Evolutionary conservation across 2,329 filamentous ascomycete species (phyloP).

Genomic region (Endoconidiophora laricicola): DNA sequence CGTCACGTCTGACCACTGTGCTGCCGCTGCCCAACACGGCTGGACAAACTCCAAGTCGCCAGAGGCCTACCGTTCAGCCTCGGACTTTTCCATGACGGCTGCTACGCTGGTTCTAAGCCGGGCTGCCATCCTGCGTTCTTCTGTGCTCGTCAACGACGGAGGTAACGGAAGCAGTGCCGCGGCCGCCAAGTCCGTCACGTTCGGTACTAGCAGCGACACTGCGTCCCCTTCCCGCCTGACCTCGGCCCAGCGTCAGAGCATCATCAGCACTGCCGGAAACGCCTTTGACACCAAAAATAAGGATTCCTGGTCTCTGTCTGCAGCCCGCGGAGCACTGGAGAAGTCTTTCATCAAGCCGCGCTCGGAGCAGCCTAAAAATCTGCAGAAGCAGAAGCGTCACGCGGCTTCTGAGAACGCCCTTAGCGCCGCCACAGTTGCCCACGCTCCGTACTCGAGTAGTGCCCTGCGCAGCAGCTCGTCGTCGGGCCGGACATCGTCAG

Average conservation of each 20-base stretch:
- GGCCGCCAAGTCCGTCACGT: not conserved
- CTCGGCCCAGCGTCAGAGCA: not conserved
- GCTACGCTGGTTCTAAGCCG: not conserved
- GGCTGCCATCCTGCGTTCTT: too few species aligned
- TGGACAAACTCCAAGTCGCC: constrained; percentile 46
- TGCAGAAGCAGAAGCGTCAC: not conserved
- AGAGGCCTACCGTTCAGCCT: constrained; percentile 32
- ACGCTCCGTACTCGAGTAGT: constrained; percentile 29
- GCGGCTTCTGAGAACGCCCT: constrained; percentile 33
- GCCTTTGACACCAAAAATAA: not conserved
- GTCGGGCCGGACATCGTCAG: constrained; percentile 49
- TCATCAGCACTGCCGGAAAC: not conserved
- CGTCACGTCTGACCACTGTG: constrained; percentile 16
- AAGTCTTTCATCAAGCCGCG: constrained; percentile 5
- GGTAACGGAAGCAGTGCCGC: not conserved
- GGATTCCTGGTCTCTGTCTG: constrained; percentile 2
- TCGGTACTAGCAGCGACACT: too few species aligned
- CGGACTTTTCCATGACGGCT: constrained; percentile 31
- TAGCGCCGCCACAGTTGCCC: constrained; percentile 54
- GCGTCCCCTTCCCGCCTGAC: too few species aligned
- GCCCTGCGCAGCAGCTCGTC: constrained; percentile 37
- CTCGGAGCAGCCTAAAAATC: not conserved
- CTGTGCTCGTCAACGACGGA: not conserved
- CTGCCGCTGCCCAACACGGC: constrained; percentile 52
- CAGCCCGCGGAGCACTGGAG: constrained; percentile 5